These are phyloP conservation scores for Tuber calosporum DNA, from an alignment of 495 filamentous ascomycete species.

Conservation along the genomic window DNA sequence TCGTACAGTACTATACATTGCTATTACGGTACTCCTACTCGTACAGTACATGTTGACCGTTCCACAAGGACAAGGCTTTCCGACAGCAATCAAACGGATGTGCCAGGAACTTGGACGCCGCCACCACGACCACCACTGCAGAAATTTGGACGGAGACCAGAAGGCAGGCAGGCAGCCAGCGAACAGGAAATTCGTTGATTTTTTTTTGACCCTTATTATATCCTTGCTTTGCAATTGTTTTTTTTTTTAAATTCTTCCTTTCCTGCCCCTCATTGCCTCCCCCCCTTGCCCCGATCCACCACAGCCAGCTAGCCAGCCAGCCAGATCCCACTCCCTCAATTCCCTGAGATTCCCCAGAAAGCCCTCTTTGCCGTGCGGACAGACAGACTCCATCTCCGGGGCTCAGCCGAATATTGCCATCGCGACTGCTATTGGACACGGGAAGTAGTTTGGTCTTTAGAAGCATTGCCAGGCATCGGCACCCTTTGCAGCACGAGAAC, in stretches of 20 bases:
- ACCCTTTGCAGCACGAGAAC: background rate
- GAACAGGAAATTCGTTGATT: background rate
- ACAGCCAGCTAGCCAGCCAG: background rate
- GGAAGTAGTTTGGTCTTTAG: background rate
- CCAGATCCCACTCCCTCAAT: background rate
- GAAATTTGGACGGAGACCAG: background rate
- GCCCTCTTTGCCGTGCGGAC: background rate
- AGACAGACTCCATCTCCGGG: background rate
- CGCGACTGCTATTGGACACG: background rate
- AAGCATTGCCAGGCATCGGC: background rate
- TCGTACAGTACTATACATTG: background rate
- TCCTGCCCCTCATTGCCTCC: background rate
- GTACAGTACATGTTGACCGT: background rate
- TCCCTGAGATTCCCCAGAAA: background rate
- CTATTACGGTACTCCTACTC: too few species aligned
- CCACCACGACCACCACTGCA: background rate
- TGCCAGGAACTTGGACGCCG: background rate
- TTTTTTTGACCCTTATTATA: slow-evolving; percentile 11
- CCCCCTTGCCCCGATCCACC: background rate
- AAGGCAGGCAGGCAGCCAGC: background rate
- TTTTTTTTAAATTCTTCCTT: slow-evolving; percentile 5
- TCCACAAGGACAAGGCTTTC: background rate
- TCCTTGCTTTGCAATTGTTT: slow-evolving; percentile 29
- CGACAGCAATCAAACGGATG: background rate
- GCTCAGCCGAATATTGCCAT: background rate